A percentile compares a stretch with the other conserved stretches of the same genome.
Evolutionary conservation across 805 yeast genomes (phyloP).

Genomic region (Grigorovia transvaalensis): DNA sequence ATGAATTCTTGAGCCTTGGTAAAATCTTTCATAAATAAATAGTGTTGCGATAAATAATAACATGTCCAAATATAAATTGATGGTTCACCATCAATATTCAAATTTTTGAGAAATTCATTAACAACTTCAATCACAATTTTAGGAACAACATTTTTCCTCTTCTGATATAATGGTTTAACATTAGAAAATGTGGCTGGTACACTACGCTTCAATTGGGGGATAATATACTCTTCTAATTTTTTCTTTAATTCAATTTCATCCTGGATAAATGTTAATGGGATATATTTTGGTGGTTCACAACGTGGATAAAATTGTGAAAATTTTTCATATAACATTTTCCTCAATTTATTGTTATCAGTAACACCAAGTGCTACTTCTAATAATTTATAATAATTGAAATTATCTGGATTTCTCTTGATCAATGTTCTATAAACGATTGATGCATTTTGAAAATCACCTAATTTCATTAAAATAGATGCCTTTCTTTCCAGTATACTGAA

Average conservation of each 20-base stretch:
- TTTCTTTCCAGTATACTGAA: slow-evolving; percentile 52
- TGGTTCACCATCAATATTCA: slow-evolving; percentile 27
- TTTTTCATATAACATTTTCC: slow-evolving; percentile 53
- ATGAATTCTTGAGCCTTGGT: slow-evolving; percentile 45
- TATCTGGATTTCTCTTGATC: slow-evolving; percentile 79
- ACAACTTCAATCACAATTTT: slow-evolving; percentile 44
- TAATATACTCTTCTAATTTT: slow-evolving; percentile 45
- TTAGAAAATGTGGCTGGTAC: slow-evolving; percentile 86
- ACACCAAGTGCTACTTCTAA: slow-evolving; percentile 56
- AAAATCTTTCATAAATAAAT: slow-evolving; percentile 44
- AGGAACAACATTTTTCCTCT: slow-evolving; percentile 29
- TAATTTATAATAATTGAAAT: slow-evolving; percentile 49
- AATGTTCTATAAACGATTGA: slow-evolving; percentile 55
- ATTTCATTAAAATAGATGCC: slow-evolving; percentile 51
- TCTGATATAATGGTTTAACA: slow-evolving; percentile 67
- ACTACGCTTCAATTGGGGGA: slow-evolving; percentile 58
- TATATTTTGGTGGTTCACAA: slow-evolving; percentile 67
- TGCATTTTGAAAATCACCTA: slow-evolving; percentile 54
- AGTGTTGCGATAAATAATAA: slow-evolving; percentile 73
- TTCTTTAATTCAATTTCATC: slow-evolving; percentile 36
- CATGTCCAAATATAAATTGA: slow-evolving; percentile 48
- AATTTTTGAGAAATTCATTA: slow-evolving; percentile 33
- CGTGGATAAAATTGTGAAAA: slow-evolving; percentile 65
- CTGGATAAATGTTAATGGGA: slow-evolving; percentile 66
- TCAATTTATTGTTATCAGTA: slow-evolving; percentile 35